Base-by-base conservation (phyloP, 2,329 filamentous ascomycete species). In the Tolypocladium capitatum region DNA sequence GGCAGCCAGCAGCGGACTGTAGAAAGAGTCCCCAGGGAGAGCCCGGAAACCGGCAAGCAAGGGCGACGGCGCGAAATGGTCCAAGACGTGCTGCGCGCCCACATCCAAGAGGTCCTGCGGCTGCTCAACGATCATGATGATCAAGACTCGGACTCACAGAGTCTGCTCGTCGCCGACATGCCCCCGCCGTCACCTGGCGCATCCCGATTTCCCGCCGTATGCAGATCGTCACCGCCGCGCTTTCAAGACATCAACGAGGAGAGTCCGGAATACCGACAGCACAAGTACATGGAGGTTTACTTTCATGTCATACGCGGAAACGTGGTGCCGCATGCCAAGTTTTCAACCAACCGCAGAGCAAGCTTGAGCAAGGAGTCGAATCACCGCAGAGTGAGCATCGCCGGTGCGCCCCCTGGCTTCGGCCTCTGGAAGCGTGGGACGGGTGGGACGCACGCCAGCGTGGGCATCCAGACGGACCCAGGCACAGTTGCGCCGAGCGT, bases 211-310 rank as follows among this genome's bases (percentile, higher is more conserved):
- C 14, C 40, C 47, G 28, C 2, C 32, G 31, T 31, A 24, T 16
- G 48, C 21, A 40, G 43, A 21, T 42, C 49, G 5, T 51, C 55
- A n/a, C 43, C 48, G 4, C 51, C 55, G 2, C 56, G 57, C 4
- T 73, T 77, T 31, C 64, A 69, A 14, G 68, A 73, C 11, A 69
- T 79, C 32, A 65, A 70, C 47, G 60, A 67, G 10, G 70, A 69
- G 0, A 63, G 67, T 13, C 69, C 73, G 0, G 73, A 75, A 27
- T 66, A 72, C 16, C 68, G 73, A 32, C 73, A 78, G 51, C 59
- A 67, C 21, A 63, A 63, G 11, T 67, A 79, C n/a, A 70, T 79
- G 64, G 61, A 68, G 3, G 69, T 75, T 2, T 79, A 79, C 55
- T 78, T 77, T 51, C 52, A 64, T 11, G 55, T 63, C 1, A 63